phyloP scores from a whole-genome alignment of 2,329 filamentous ascomycete genomes.

The Ascochyta pisi region DNA sequence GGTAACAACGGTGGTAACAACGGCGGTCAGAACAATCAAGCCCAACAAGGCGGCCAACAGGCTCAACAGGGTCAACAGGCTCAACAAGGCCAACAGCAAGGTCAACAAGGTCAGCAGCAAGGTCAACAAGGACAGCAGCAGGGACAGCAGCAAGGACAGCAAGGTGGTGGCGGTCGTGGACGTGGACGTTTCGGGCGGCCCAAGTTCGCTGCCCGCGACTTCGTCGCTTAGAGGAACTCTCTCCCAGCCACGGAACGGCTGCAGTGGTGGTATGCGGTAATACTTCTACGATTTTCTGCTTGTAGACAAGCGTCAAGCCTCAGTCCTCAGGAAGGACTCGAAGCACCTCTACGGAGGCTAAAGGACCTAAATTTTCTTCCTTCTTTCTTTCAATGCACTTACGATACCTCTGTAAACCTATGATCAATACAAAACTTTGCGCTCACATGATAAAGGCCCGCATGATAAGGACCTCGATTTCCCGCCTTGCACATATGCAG shows the following conservation, averaged over 20 bases:
- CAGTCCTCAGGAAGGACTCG: slow-evolving; percentile 32
- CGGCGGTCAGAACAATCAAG: slow-evolving; percentile 2
- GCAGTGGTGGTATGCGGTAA: slow-evolving; percentile 34
- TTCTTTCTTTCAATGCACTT: slow-evolving; percentile 29
- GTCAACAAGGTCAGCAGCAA: slow-evolving; percentile 24
- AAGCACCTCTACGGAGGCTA: slow-evolving; percentile 42
- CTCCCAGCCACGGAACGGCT: neutral
- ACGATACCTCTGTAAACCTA: slow-evolving; percentile 45
- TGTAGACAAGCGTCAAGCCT: slow-evolving; percentile 31
- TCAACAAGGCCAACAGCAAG: slow-evolving; percentile 16
- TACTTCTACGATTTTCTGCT: slow-evolving; percentile 32
- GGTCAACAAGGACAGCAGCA: slow-evolving; percentile 24
- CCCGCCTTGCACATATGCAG: neutral
- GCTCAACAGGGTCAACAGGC: slow-evolving; percentile 2
- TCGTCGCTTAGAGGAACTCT: slow-evolving; percentile 34
- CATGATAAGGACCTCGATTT: too few species aligned
- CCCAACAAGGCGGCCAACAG: slow-evolving; percentile 6
- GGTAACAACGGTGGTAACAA: neutral
- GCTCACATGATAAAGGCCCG: neutral
- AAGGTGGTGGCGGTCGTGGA: slow-evolving; percentile 23
- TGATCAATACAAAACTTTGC: slow-evolving; percentile 17
- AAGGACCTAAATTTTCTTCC: slow-evolving; percentile 44
- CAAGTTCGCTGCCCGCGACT: slow-evolving; percentile 44
- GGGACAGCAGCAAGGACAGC: slow-evolving; percentile 18
- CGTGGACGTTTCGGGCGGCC: slow-evolving; percentile 34